Evolutionary conservation across 306 rosid genomes (phyloP).

Genomic region (Mimosa bimucronata): DNA sequence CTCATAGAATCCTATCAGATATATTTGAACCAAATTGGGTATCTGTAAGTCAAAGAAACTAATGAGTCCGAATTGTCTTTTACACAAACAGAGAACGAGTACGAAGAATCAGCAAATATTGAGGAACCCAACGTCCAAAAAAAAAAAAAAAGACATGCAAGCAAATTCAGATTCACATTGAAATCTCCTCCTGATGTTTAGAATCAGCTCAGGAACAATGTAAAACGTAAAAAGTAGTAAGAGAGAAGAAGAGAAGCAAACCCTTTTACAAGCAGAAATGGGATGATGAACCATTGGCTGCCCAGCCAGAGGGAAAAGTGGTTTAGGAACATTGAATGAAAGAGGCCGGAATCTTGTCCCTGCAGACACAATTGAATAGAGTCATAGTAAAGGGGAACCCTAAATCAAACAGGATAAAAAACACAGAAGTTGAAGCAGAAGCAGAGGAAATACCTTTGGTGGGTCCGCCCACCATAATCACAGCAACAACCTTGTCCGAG

Average conservation of each 20-base stretch:
- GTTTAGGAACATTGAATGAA: slow-evolving; percentile 92
- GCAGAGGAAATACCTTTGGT: slow-evolving; percentile 67
- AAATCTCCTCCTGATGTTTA: slow-evolving; percentile 15
- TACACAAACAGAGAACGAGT: slow-evolving; percentile 5
- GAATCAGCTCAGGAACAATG: neutral
- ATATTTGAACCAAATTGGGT: slow-evolving; percentile 85
- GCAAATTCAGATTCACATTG: slow-evolving; percentile 37
- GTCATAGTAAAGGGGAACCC: slow-evolving; percentile 23
- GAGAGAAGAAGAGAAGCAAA: slow-evolving; percentile 39
- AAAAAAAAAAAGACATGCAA: neutral
- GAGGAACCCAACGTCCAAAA: neutral
- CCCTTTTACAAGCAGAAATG: slow-evolving; percentile 93
- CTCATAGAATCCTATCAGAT: slow-evolving; percentile 88
- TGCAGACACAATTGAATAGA: slow-evolving; percentile 39
- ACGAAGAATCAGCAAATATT: neutral
- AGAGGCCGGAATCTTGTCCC: slow-evolving; percentile 99
- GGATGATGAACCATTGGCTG: slow-evolving; percentile 98
- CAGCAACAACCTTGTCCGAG: slow-evolving; percentile 93
- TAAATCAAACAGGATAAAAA: neutral
- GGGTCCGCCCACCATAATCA: slow-evolving; percentile 98
- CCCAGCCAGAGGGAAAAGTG: slow-evolving; percentile 97
- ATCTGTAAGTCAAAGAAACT: slow-evolving; percentile 53
- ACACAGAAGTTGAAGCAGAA: slow-evolving; percentile 5
- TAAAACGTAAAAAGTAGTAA: neutral
- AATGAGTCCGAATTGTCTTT: slow-evolving; percentile 22